Percentiles rank a stretch among this genome's conserved stretches.
These are phyloP conservation scores for Viola pubescens DNA, from an alignment of 441 rosid species.

Conservation along the genomic window DNA sequence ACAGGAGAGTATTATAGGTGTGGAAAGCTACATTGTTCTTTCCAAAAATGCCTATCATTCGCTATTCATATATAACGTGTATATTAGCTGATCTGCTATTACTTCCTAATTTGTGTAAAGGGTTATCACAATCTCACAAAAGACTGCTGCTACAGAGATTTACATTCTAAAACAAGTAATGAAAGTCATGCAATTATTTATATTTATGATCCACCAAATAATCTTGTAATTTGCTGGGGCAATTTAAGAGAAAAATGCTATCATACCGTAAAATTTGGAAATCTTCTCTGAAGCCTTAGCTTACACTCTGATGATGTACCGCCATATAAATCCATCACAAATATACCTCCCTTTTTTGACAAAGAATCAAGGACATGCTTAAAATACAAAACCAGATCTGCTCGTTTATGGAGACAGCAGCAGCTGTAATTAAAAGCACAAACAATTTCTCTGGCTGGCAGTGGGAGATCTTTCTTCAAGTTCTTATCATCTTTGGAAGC, in stretches of 20 bases:
- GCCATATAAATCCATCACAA: slow-evolving; percentile 67
- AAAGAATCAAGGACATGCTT: slow-evolving; percentile 48
- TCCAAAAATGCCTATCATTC: not conserved
- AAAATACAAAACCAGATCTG: slow-evolving; percentile 65
- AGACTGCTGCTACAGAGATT: not conserved
- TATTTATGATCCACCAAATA: slow-evolving; percentile 1
- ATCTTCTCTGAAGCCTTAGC: slow-evolving; percentile 67
- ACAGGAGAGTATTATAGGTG: not conserved
- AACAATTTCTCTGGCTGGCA: slow-evolving; percentile 70
- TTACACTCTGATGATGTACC: slow-evolving; percentile 74
- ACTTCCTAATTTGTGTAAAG: not conserved
- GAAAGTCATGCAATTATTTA: not conserved
- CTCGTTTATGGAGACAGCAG: slow-evolving; percentile 74
- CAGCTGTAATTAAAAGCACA: slow-evolving; percentile 90
- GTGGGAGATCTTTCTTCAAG: slow-evolving; percentile 7
- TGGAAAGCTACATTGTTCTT: too few relatives aligned
- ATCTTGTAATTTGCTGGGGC: not conserved
- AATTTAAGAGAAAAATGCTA: slow-evolving; percentile 9
- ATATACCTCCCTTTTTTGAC: slow-evolving; percentile 63
- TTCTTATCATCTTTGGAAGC: slow-evolving; percentile 16
- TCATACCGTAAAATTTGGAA: slow-evolving; percentile 64
- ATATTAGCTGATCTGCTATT: not conserved
- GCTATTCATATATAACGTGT: too few relatives aligned
- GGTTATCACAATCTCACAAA: not conserved
- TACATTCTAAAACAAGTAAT: not conserved